phyloP scores from a whole-genome alignment of 306 rosid genomes.

The Ormosia emarginata region DNA sequence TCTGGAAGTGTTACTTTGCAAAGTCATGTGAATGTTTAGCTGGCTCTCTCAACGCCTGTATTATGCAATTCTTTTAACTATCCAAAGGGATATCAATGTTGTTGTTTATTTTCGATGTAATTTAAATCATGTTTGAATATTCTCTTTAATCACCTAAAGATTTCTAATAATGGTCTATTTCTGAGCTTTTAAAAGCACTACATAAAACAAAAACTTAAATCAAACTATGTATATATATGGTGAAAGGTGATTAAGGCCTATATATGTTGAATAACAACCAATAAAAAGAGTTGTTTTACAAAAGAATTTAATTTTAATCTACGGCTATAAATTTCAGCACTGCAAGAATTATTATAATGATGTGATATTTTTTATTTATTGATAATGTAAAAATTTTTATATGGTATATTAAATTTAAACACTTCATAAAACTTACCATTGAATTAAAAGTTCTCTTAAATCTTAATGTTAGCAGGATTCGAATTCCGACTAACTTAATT shows the following conservation, averaged over 20 bases:
- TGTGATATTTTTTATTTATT: not conserved
- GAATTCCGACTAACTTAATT: too few relatives aligned
- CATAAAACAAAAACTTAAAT: not conserved
- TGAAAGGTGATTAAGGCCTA: not conserved
- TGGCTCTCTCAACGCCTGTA: not conserved
- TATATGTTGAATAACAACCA: not conserved
- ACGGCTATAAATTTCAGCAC: not conserved
- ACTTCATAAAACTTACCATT: not conserved
- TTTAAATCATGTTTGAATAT: not conserved
- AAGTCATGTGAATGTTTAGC: constrained; percentile 8
- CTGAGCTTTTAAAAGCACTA: not conserved
- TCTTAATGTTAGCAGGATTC: not conserved
- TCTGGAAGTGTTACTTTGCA: constrained; percentile 14
- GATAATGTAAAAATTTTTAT: not conserved
- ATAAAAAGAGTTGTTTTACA: not conserved
- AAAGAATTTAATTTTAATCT: not conserved
- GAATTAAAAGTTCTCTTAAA: not conserved
- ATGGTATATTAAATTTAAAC: not conserved
- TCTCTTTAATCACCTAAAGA: not conserved
- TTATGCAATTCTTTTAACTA: not conserved
- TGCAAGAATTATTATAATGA: not conserved
- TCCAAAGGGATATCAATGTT: not conserved
- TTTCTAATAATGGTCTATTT: not conserved
- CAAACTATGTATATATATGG: not conserved
- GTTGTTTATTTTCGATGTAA: not conserved